Evolutionary conservation across 2,329 filamentous ascomycete species (phyloP).

Genomic region (Diplodia mutila): DNA sequence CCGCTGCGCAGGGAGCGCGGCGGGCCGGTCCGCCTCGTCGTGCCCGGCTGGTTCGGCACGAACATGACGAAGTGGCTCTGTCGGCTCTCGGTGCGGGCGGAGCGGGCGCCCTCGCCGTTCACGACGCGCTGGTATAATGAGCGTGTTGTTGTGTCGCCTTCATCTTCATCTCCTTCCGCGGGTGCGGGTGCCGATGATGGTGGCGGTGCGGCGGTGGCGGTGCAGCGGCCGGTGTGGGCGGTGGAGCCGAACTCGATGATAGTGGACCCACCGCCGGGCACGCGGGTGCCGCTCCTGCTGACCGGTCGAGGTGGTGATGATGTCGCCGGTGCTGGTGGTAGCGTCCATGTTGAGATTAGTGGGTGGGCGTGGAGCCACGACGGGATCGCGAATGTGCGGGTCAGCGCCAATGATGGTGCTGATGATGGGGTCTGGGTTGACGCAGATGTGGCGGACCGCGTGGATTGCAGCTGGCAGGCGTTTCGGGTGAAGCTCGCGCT

Average conservation of each 20-base stretch:
- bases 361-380: slow-evolving; percentile 38
- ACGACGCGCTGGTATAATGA: slow-evolving; percentile 38
- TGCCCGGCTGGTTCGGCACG: slow-evolving; percentile 40
- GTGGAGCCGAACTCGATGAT: slow-evolving; percentile 38
- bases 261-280: slow-evolving; percentile 29
- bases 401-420: slow-evolving; percentile 31
- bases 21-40: slow-evolving; percentile 37
- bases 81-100: slow-evolving; percentile 30
- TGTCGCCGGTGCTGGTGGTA: too few relatives aligned
- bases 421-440: slow-evolving; percentile 22
- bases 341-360: slow-evolving; percentile 24
- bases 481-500: slow-evolving; percentile 13
- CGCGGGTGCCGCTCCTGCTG: slow-evolving; percentile 13
- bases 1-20: slow-evolving; percentile 33
- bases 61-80: slow-evolving; percentile 41
- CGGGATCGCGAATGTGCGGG: slow-evolving; percentile 30
- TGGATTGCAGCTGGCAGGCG: slow-evolving; percentile 27
- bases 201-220: not conserved
- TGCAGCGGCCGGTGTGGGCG: slow-evolving; percentile 34
- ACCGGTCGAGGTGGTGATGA: not conserved
- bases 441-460: slow-evolving; percentile 19
- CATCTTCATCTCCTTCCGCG: too few relatives aligned
- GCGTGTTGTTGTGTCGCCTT: slow-evolving; percentile 16
- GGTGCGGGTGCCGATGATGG: not conserved
- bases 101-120: slow-evolving; percentile 33